A percentile compares a stretch with the other conserved stretches of the same genome.
Conservation (phyloP, 2,329 filamentous ascomycete species). For the Calonectria crousiana region DNA sequence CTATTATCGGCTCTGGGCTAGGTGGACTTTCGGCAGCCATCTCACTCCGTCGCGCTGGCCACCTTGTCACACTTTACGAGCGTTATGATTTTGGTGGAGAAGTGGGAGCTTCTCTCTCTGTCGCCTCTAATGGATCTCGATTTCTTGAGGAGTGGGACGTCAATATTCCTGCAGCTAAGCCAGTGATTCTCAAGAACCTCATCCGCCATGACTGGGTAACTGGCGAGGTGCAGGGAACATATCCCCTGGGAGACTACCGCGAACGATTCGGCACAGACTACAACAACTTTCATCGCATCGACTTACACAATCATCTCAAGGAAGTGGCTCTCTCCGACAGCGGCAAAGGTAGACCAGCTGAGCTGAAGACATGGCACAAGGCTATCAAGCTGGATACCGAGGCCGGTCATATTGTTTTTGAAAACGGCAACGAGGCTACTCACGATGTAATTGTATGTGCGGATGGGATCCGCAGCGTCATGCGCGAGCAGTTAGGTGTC, state of each 20-base stretch:
- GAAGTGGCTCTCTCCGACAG: constrained; percentile 62
- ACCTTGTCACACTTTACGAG: constrained; percentile 69
- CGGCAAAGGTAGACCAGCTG: constrained; percentile 65
- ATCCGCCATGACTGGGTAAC: constrained; percentile 75
- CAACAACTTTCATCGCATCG: constrained; percentile 74
- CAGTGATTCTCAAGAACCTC: constrained; percentile 69
- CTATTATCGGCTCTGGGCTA: constrained; percentile 54
- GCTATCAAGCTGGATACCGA: constrained; percentile 63
- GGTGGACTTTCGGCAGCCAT: constrained; percentile 55
- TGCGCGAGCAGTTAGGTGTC: constrained; percentile 68
- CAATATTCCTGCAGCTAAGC: constrained; percentile 68
- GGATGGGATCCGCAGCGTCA: constrained; percentile 71
- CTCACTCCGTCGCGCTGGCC: constrained; percentile 55
- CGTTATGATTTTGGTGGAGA: constrained; percentile 73
- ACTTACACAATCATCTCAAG: constrained; percentile 73
- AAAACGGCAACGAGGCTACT: constrained; percentile 58
- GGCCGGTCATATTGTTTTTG: constrained; percentile 61
- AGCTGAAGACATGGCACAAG: constrained; percentile 65
- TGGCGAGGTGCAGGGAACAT: constrained; percentile 69
- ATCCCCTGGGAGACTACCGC: constrained; percentile 71
- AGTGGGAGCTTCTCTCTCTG: constrained; percentile 72
- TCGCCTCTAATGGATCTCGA: constrained; percentile 73
- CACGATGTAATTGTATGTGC: constrained; percentile 71
- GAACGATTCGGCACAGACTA: constrained; percentile 70
- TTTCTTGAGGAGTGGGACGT: constrained; percentile 74